phyloP scores from a whole-genome alignment of 805 yeast genomes.

The Blastobotrys robertii region DNA sequence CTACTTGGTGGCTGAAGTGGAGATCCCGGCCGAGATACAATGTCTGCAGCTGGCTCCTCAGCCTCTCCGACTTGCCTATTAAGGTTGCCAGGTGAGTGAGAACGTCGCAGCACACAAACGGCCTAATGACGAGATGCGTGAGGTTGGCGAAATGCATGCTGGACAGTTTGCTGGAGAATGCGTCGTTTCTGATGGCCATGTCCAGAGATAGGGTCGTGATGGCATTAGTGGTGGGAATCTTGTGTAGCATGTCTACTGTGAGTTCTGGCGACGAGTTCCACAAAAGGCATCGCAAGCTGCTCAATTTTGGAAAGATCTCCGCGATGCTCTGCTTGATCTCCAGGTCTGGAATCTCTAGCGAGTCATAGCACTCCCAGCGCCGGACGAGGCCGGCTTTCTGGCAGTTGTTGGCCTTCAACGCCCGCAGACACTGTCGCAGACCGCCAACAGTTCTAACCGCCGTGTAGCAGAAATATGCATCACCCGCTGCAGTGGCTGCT shows the following conservation, averaged over 20 bases:
- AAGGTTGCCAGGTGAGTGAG: conserved; percentile 16
- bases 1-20: conserved; percentile 15
- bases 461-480: conserved; percentile 8
- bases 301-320: conserved; percentile 17
- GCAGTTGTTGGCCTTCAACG: conserved; percentile 14
- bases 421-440: conserved; percentile 21
- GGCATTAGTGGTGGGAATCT: conserved; percentile 4
- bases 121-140: conserved; percentile 16
- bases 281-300: conserved; percentile 16
- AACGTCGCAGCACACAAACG: conserved; percentile 15
- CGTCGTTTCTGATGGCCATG: conserved; percentile 11
- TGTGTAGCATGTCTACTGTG: conserved; percentile 18
- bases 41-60: conserved; percentile 12
- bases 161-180: conserved; percentile 12
- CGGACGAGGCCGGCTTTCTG: conserved; percentile 19
- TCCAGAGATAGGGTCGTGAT: conserved; percentile 3
- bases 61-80: conserved; percentile 5
- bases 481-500: background rate
- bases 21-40: conserved; percentile 16
- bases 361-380: conserved; percentile 16
- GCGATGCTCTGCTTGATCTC: conserved; percentile 15
- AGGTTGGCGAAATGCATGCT: conserved; percentile 13
- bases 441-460: conserved; percentile 27
- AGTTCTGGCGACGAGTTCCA: conserved; percentile 29
- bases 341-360: conserved; percentile 20